Evolutionary conservation across 441 rosid genomes (phyloP).

Genomic region (Theobroma grandiflorum): DNA sequence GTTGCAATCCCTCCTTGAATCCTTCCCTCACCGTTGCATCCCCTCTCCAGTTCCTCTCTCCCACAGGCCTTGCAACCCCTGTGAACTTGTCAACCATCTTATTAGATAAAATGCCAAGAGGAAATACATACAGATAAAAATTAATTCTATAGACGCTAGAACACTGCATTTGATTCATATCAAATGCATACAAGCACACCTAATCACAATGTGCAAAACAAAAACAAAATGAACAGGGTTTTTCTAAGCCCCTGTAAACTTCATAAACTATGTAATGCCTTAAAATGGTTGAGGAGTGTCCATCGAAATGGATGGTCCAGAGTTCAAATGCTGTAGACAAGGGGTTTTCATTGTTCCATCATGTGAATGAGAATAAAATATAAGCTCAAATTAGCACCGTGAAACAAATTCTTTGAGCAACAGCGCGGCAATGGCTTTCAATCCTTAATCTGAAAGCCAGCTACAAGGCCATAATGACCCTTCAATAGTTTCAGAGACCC

Average conservation of each 20-base stretch:
- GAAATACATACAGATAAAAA: background rate
- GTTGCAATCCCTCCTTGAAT: conserved; percentile 98
- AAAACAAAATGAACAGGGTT: background rate
- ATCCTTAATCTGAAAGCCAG: background rate
- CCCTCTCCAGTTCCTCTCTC: conserved; percentile 71
- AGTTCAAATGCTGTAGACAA: conserved; percentile 5
- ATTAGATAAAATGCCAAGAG: background rate
- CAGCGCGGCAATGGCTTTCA: background rate
- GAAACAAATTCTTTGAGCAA: background rate
- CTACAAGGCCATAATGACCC: background rate
- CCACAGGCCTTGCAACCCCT: conserved; percentile 95
- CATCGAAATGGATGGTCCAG: background rate
- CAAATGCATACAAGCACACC: background rate
- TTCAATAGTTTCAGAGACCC: background rate
- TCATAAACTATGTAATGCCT: background rate
- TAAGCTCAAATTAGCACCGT: background rate
- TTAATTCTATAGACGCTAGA: background rate
- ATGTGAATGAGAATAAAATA: background rate
- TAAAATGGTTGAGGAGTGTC: background rate
- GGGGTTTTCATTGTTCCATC: background rate
- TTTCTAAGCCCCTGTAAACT: background rate
- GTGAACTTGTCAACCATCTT: conserved; percentile 21
- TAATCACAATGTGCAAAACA: background rate
- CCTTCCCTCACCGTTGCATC: conserved; percentile 95
- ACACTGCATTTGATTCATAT: background rate